A percentile compares a stretch with the other conserved stretches of the same genome.
phyloP scores from a whole-genome alignment of 768 basidiomycete species.

The Naganishia antarctica region DNA sequence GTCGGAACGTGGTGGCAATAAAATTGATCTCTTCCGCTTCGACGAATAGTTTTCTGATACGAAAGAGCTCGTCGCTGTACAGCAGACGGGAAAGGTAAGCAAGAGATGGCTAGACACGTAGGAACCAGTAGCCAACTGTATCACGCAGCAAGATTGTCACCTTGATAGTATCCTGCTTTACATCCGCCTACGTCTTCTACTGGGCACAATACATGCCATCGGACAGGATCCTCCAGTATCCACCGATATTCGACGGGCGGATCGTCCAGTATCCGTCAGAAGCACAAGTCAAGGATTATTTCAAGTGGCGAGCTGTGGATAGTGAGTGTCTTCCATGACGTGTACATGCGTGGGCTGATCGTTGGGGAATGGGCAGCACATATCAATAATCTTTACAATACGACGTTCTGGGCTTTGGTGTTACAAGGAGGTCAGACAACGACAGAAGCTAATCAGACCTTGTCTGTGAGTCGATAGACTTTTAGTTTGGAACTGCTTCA shows the following conservation, averaged over 20 bases:
- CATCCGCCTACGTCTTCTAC: slow-evolving; percentile 79
- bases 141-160: slow-evolving; percentile 72
- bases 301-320: slow-evolving; percentile 92
- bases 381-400: slow-evolving; percentile 97
- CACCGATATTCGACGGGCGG: slow-evolving; percentile 89
- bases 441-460: slow-evolving; percentile 71
- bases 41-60: slow-evolving; percentile 70
- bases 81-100: slow-evolving; percentile 63
- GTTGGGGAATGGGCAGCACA: slow-evolving; percentile 61
- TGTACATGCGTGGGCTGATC: too few relatives aligned
- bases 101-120: not conserved
- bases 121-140: not conserved
- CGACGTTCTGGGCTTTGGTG: slow-evolving; percentile 88
- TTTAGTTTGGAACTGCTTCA: too few relatives aligned
- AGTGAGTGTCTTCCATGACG: slow-evolving; percentile 71
- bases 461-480: slow-evolving; percentile 61
- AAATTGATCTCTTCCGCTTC: not conserved
- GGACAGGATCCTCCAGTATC: slow-evolving; percentile 61
- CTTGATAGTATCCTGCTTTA: slow-evolving; percentile 78
- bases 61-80: slow-evolving; percentile 68
- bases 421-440: slow-evolving; percentile 72
- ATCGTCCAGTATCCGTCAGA: slow-evolving; percentile 73
- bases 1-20: not conserved
- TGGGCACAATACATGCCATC: slow-evolving; percentile 78
- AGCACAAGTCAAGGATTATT: slow-evolving; percentile 78